A percentile compares a stretch with the other conserved stretches of the same genome.
Evolutionary conservation across 345 rosid species (phyloP).

Genomic region (Citrus maxima): DNA sequence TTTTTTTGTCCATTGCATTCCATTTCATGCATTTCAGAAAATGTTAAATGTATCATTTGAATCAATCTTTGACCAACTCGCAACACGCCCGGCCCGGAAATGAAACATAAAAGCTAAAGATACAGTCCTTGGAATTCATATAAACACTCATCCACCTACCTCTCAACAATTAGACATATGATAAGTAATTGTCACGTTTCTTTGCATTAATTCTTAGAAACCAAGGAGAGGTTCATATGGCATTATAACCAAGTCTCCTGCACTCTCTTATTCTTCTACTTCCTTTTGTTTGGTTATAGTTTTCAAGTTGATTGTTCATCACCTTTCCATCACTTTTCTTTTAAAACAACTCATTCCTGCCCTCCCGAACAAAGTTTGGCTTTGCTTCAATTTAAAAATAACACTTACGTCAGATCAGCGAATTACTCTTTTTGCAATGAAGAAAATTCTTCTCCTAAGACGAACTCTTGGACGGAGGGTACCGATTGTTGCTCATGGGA

Average conservation of each 20-base stretch:
- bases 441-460: neutral
- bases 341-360: neutral
- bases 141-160: no score
- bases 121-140: no score
- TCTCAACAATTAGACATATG: no score
- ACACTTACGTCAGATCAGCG: neutral
- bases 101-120: no score
- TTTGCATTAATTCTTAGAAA: no score
- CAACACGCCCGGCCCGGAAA: no score
- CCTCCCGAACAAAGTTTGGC: neutral
- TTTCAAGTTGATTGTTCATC: neutral
- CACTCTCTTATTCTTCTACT: neutral
- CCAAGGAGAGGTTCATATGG: no score
- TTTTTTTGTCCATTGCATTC: no score
- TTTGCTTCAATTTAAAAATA: neutral
- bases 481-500: neutral
- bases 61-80: no score
- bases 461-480: neutral
- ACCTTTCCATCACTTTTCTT: neutral
- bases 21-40: no score
- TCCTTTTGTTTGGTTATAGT: neutral
- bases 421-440: neutral
- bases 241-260: neutral
- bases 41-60: no score
- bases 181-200: no score